These are phyloP conservation scores for Fusarium pseudoanthophilum DNA, from an alignment of 2,329 filamentous ascomycete genomes.

Conservation along the genomic window DNA sequence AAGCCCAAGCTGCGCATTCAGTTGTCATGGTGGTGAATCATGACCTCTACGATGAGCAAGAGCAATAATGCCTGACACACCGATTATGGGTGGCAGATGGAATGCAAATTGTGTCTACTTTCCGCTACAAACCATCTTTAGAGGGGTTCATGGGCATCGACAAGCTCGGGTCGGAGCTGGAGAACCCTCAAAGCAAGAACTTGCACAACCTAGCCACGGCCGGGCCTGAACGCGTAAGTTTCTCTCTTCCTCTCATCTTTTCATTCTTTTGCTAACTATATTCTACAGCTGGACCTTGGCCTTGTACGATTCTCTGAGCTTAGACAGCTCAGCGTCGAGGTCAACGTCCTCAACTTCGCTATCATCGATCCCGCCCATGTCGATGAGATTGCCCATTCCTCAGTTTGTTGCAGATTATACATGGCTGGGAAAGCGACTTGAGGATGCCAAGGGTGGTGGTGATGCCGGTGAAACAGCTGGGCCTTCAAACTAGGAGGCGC, in stretches of 20 bases:
- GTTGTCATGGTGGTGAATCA: conserved; percentile 67
- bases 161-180: conserved; percentile 51
- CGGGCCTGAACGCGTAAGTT: conserved; percentile 24
- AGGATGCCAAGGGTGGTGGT: not conserved
- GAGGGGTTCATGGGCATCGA: conserved; percentile 47
- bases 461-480: not conserved
- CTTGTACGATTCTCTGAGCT: conserved; percentile 22
- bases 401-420: too few species aligned
- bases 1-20: conserved; percentile 69
- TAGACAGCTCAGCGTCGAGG: conserved; percentile 48
- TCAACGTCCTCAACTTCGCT: conserved; percentile 31
- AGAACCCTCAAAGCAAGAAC: too few species aligned
- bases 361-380: conserved; percentile 49
- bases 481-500: not conserved
- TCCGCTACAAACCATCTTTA: conserved; percentile 68
- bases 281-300: not conserved
- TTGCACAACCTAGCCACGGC: too few species aligned
- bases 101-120: conserved; percentile 69
- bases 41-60: conserved; percentile 75
- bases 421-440: conserved; percentile 46
- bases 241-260: not conserved
- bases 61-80: conserved; percentile 71
- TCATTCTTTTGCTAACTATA: not conserved
- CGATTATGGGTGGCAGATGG: conserved; percentile 72
- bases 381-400: conserved; percentile 40